These are phyloP conservation scores for Mycena polygramma DNA, from an alignment of 768 basidiomycete species.

Conservation along the genomic window DNA sequence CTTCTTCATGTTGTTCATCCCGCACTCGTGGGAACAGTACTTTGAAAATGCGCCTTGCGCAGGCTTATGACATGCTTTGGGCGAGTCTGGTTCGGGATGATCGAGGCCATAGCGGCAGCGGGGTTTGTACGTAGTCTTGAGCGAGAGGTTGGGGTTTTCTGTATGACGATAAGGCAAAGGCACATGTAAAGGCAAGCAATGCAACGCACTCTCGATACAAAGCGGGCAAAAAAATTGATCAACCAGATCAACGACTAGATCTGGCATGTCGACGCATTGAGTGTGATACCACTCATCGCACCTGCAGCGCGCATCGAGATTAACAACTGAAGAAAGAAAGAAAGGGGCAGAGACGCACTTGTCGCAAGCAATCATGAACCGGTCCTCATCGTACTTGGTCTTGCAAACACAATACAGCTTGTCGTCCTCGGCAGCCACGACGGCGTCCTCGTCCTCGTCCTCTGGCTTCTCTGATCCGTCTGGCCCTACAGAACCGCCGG, in stretches of 20 bases:
- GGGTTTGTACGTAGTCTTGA: slow-evolving; percentile 83
- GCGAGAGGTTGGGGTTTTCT: slow-evolving; percentile 72
- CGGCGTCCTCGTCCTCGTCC: slow-evolving; percentile 62
- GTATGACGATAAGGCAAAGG: slow-evolving; percentile 25
- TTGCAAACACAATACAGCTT: slow-evolving; percentile 92
- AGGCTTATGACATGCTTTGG: slow-evolving; percentile 83
- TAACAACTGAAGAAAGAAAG: slow-evolving; percentile 11
- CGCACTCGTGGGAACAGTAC: slow-evolving; percentile 93
- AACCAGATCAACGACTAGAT: slow-evolving; percentile 86
- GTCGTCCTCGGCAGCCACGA: slow-evolving; percentile 67
- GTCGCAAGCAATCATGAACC: slow-evolving; percentile 95
- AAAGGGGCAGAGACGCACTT: slow-evolving; percentile 62
- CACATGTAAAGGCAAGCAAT: neutral
- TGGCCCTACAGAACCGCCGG: slow-evolving; percentile 56
- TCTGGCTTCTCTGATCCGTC: slow-evolving; percentile 55
- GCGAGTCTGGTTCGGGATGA: slow-evolving; percentile 71
- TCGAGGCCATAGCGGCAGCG: slow-evolving; percentile 81
- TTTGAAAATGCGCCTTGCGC: slow-evolving; percentile 88
- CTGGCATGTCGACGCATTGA: slow-evolving; percentile 84
- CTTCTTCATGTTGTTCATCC: slow-evolving; percentile 76
- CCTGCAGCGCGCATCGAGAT: slow-evolving; percentile 57
- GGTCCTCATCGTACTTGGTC: slow-evolving; percentile 88
- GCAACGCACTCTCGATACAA: slow-evolving; percentile 78
- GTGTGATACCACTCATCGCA: slow-evolving; percentile 98
- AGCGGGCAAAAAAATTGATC: slow-evolving; percentile 93